A percentile compares a stretch with the other conserved stretches of the same genome.
Conservation (phyloP, 148 eudicot genomes). For the Drosera capensis region DNA sequence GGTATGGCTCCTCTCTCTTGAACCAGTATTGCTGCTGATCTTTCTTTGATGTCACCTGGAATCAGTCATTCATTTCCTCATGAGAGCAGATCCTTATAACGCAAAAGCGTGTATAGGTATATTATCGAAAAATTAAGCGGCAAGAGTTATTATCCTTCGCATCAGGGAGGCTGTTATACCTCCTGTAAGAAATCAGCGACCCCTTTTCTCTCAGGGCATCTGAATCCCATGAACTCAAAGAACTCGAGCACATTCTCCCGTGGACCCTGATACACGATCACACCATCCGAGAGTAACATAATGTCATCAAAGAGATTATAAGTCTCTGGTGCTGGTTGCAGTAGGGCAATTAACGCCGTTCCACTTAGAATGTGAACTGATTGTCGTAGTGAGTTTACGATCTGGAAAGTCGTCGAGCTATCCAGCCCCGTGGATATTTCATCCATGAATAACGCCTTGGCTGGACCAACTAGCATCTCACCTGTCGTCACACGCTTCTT, state of each 20-base stretch:
- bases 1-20: slow-evolving; percentile 10
- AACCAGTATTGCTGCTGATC: slow-evolving; percentile 24
- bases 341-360: slow-evolving; percentile 17
- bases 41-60: slow-evolving; percentile 19
- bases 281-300: slow-evolving; percentile 18
- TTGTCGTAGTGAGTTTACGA: slow-evolving; percentile 17
- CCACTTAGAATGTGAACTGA: slow-evolving; percentile 15
- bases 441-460: slow-evolving; percentile 20
- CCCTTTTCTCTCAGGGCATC: slow-evolving; percentile 22
- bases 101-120: slow-evolving; percentile 1
- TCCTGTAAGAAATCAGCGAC: slow-evolving; percentile 19
- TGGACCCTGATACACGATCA: slow-evolving; percentile 20
- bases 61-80: neutral
- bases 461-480: slow-evolving; percentile 25
- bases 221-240: slow-evolving; percentile 18
- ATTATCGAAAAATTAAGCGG: slow-evolving; percentile 10
- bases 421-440: slow-evolving; percentile 27
- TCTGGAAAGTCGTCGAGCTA: slow-evolving; percentile 24
- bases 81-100: too few species aligned
- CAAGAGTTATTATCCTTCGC: neutral
- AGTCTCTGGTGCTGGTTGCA: slow-evolving; percentile 26
- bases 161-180: too few species aligned
- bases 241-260: slow-evolving; percentile 17
- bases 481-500: slow-evolving; percentile 20
- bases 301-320: slow-evolving; percentile 22